Evolutionary conservation across 371 early-diverging fungal species (phyloP).

Genomic region (Funneliformis caledonium): DNA sequence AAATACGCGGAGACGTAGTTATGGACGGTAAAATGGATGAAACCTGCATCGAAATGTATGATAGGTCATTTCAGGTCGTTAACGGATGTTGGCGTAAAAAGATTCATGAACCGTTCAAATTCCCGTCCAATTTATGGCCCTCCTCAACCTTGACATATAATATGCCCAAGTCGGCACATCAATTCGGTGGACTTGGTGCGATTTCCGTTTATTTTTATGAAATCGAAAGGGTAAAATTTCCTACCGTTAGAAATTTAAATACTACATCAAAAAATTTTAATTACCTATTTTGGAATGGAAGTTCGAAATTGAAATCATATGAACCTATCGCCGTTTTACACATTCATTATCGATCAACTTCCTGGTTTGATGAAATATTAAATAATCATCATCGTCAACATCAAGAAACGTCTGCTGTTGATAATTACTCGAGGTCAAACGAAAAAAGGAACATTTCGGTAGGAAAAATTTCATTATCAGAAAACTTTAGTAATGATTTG

Average conservation of each 20-base stretch:
- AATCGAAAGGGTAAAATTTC: neutral
- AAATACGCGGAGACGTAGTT: neutral
- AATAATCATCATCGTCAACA: neutral
- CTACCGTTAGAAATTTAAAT: neutral
- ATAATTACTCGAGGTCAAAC: too few species aligned
- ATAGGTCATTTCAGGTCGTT: too few species aligned
- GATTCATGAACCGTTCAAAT: too few species aligned
- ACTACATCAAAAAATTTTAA: neutral
- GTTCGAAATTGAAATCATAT: neutral
- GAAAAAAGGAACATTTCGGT: too few species aligned
- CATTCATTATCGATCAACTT: neutral
- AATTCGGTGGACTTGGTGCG: too few species aligned
- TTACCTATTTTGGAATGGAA: neutral
- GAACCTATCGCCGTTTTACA: neutral
- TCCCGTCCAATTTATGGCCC: too few species aligned
- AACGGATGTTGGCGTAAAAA: too few species aligned
- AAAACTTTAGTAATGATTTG: too few species aligned
- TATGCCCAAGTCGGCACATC: too few species aligned
- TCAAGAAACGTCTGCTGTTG: neutral
- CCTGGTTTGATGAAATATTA: neutral
- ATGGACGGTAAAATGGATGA: neutral
- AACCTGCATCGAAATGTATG: too few species aligned
- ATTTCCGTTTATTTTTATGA: neutral
- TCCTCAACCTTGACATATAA: too few species aligned
- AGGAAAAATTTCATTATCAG: too few species aligned